phyloP scores from a whole-genome alignment of 176 grass and related monocot genomes.

The Rhipidocladum racemiflorum region DNA sequence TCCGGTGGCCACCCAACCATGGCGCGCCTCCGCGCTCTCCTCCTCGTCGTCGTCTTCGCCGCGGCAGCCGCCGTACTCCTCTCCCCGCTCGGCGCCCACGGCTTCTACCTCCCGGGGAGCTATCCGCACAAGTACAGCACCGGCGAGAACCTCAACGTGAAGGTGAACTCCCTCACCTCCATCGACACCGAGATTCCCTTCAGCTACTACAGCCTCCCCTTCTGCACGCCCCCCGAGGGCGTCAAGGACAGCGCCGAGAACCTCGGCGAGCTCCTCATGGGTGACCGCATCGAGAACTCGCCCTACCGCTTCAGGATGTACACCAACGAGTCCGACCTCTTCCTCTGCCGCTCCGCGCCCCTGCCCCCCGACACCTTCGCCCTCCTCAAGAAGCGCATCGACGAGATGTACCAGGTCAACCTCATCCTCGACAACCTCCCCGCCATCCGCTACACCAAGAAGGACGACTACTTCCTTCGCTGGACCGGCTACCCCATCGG shows the following conservation, averaged over 20 bases:
- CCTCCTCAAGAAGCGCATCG: conserved; percentile 66
- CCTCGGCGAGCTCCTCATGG: conserved; percentile 81
- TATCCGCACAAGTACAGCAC: conserved; percentile 67
- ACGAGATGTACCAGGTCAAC: conserved; percentile 86
- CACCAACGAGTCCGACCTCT: conserved; percentile 59
- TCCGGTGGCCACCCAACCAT: conserved; percentile 27
- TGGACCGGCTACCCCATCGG: conserved; percentile 78
- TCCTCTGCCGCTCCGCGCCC: conserved; percentile 54
- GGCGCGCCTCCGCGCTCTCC: conserved; percentile 25
- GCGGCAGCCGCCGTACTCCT: not conserved
- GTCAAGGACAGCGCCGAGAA: conserved; percentile 84
- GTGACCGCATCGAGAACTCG: conserved; percentile 80
- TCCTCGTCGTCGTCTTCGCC: not conserved
- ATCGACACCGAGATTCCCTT: conserved; percentile 81
- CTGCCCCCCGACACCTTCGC: conserved; percentile 38
- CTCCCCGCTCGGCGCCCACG: not conserved
- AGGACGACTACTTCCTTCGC: conserved; percentile 59
- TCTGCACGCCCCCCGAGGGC: conserved; percentile 55
- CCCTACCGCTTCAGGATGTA: conserved; percentile 71
- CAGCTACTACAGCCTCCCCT: conserved; percentile 78
- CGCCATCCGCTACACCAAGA: conserved; percentile 74
- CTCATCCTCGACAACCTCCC: conserved; percentile 82
- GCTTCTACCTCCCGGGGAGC: conserved; percentile 74
- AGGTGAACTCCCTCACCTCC: conserved; percentile 68
- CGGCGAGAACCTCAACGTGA: conserved; percentile 47